phyloP scores from a whole-genome alignment of 2,329 filamentous ascomycete species.

The Cercospora canescens region DNA sequence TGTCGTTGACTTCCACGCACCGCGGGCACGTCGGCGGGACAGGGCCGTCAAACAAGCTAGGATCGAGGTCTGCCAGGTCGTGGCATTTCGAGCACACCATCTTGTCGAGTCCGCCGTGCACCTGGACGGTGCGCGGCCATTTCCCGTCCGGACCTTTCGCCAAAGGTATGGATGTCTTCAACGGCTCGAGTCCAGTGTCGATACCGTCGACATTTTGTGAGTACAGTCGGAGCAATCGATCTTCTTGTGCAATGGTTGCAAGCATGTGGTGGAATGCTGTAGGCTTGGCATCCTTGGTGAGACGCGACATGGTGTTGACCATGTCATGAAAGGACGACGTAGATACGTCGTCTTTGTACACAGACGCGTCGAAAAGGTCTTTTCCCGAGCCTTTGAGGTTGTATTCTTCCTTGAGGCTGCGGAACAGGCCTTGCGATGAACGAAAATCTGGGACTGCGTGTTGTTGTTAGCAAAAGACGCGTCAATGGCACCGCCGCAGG shows the following conservation, averaged over 20 bases:
- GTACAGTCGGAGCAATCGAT: constrained; percentile 84
- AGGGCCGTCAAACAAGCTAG: constrained; percentile 78
- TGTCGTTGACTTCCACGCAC: constrained; percentile 73
- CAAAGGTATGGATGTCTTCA: constrained; percentile 79
- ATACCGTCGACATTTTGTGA: constrained; percentile 97
- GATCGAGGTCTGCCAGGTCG: constrained; percentile 72
- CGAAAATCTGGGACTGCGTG: constrained; percentile 85
- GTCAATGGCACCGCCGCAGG: constrained; percentile 16
- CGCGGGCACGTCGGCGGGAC: constrained; percentile 75
- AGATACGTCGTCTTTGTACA: constrained; percentile 88
- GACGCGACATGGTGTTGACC: constrained; percentile 82
- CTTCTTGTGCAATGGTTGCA: constrained; percentile 83
- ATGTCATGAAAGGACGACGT: constrained; percentile 94
- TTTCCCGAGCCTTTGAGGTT: constrained; percentile 93
- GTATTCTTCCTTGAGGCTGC: constrained; percentile 78
- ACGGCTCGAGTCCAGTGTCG: constrained; percentile 77
- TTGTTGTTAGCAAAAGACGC: constrained; percentile 26
- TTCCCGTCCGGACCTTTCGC: constrained; percentile 70
- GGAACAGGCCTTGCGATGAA: constrained; percentile 86
- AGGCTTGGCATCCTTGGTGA: constrained; percentile 74
- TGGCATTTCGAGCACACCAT: constrained; percentile 97
- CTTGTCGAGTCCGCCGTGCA: constrained; percentile 90
- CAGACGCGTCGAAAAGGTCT: constrained; percentile 93
- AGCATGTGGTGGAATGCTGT: constrained; percentile 93
- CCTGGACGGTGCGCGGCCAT: constrained; percentile 90